A percentile compares a stretch with the other conserved stretches of the same genome.
These are phyloP conservation scores for Cutaneotrichosporon spelunceum DNA, from an alignment of 1,284 basidiomycete species.

Conservation along the genomic window DNA sequence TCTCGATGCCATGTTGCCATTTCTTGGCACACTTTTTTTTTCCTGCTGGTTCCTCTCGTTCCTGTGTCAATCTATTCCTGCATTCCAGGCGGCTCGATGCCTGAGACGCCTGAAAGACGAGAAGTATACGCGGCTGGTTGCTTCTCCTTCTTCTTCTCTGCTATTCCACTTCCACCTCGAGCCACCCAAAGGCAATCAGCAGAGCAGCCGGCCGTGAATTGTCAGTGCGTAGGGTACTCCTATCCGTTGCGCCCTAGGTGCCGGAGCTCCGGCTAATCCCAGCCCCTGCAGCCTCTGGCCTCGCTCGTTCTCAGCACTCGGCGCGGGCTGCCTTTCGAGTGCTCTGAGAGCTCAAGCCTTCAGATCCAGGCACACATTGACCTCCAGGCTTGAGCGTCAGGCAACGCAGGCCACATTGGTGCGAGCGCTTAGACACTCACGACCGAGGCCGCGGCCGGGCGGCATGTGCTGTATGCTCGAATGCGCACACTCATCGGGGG, in stretches of 20 bases:
- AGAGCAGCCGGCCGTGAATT: not conserved
- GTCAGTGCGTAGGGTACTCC: not conserved
- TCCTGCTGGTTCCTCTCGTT: too few species aligned
- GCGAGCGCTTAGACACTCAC: not conserved
- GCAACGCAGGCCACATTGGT: not conserved
- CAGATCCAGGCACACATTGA: not conserved
- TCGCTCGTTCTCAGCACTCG: not conserved
- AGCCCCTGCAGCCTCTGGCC: not conserved
- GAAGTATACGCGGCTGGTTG: not conserved
- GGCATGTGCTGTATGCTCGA: not conserved
- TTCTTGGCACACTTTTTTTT: not conserved
- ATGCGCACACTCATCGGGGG: not conserved
- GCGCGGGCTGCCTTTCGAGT: not conserved
- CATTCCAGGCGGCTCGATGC: not conserved
- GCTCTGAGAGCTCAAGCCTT: not conserved
- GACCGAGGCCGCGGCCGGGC: not conserved
- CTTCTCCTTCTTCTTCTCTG: conserved; percentile 1
- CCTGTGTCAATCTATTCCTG: not conserved
- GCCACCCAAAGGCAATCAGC: conserved; percentile 1
- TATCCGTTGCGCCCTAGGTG: not conserved
- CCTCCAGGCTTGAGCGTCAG: not conserved
- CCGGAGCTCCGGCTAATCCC: not conserved
- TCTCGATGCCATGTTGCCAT: not conserved
- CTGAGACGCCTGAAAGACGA: not conserved
- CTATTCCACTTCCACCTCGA: conserved; percentile 4